Evolutionary conservation across 345 rosid species (phyloP).

Genomic region (Sapria himalayana): DNA sequence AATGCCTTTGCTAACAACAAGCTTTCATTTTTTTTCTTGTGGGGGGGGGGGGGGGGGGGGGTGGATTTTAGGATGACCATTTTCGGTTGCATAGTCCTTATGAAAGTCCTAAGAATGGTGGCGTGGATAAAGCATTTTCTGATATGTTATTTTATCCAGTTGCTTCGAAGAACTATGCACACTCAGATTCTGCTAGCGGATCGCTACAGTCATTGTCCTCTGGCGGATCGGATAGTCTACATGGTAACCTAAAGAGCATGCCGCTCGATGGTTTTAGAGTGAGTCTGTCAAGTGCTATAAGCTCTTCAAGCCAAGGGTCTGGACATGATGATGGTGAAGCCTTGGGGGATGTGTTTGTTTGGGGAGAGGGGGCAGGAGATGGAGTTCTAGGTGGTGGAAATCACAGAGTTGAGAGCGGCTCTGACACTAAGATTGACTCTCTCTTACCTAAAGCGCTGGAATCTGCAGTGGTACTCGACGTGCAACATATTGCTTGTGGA

Average conservation of each 20-base stretch:
- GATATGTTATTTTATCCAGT: slow-evolving; percentile 58
- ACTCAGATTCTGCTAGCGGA: slow-evolving; percentile 58
- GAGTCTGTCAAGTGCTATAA: slow-evolving; percentile 87
- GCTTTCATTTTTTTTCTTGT: too few species aligned
- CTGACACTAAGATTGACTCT: slow-evolving; percentile 37
- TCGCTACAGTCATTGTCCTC: slow-evolving; percentile 89
- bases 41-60: too few species aligned
- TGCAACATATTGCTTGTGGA: slow-evolving; percentile 65
- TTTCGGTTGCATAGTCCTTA: slow-evolving; percentile 72
- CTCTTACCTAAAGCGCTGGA: slow-evolving; percentile 48
- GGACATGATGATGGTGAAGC: slow-evolving; percentile 78
- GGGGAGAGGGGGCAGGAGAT: slow-evolving; percentile 62
- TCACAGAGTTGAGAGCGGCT: slow-evolving; percentile 26
- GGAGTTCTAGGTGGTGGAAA: slow-evolving; percentile 52
- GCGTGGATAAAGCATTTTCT: slow-evolving; percentile 64
- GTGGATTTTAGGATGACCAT: slow-evolving; percentile 41
- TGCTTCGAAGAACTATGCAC: slow-evolving; percentile 75
- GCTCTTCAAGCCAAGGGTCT: slow-evolving; percentile 72
- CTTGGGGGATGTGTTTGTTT: slow-evolving; percentile 54
- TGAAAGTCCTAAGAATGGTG: slow-evolving; percentile 94
- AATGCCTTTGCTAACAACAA: too few species aligned
- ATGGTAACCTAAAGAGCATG: slow-evolving; percentile 62
- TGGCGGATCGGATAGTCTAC: slow-evolving; percentile 83
- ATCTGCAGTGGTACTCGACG: slow-evolving; percentile 58
- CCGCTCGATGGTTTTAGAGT: slow-evolving; percentile 76